phyloP scores from a whole-genome alignment of 2,329 filamentous ascomycete genomes.

The Ambrosiella xylebori region DNA sequence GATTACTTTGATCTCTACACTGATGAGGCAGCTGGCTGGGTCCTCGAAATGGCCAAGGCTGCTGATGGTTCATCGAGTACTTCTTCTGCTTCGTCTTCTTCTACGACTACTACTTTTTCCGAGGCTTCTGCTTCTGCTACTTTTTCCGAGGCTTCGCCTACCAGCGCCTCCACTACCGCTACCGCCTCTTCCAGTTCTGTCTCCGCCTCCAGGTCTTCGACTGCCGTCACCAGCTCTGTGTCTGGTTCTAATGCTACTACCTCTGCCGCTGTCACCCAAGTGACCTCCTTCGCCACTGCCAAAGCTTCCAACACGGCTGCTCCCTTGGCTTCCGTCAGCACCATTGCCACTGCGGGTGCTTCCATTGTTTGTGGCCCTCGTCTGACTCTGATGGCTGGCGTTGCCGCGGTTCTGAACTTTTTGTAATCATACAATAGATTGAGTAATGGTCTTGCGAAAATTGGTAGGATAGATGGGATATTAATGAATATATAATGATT shows the following conservation, averaged over 20 bases:
- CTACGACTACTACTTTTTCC: background rate
- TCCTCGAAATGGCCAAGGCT: background rate
- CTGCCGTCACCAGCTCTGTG: background rate
- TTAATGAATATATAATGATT: no score
- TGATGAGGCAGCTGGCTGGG: background rate
- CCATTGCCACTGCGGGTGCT: background rate
- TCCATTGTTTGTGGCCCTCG: background rate
- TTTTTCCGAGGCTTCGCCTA: background rate
- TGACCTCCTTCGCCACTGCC: background rate
- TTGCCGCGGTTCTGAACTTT: background rate
- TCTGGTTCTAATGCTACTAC: no score
- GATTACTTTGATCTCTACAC: conserved; percentile 14
- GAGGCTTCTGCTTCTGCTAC: background rate
- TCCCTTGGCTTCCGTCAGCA: background rate
- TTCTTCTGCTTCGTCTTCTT: background rate
- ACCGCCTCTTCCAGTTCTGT: background rate
- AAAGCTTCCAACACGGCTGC: background rate
- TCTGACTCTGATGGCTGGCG: background rate
- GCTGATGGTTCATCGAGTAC: no score
- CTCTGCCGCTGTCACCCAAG: no score
- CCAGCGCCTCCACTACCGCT: background rate
- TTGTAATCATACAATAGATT: background rate
- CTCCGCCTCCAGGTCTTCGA: background rate
- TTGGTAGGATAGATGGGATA: no score
- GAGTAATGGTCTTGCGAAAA: background rate